phyloP scores from a whole-genome alignment of 495 filamentous ascomycete species.

The Xylaria palmicola region DNA sequence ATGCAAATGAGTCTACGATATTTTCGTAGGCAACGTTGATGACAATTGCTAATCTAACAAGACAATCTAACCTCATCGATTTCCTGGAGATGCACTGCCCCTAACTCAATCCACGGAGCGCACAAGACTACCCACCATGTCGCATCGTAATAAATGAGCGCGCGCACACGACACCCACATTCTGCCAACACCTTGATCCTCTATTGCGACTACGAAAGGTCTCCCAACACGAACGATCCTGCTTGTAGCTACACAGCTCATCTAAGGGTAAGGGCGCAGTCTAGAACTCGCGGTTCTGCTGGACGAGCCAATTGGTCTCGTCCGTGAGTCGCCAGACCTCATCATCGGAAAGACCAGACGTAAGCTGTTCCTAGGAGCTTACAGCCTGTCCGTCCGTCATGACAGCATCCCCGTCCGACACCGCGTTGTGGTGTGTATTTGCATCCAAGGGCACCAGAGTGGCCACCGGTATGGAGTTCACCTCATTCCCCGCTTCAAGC shows the following conservation, averaged over 20 bases:
- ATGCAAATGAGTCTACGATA: neutral
- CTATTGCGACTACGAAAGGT: neutral
- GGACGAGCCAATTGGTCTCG: slow-evolving; percentile 17
- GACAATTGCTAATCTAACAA: neutral
- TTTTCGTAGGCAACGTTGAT: neutral
- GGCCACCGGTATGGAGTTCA: too few relatives aligned
- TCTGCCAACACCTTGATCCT: too few relatives aligned
- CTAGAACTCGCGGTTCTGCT: slow-evolving; percentile 15
- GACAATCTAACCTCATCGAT: neutral
- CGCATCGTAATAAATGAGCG: too few relatives aligned
- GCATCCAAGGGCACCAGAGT: neutral
- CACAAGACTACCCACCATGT: neutral
- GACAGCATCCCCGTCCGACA: neutral
- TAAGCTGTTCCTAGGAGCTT: neutral
- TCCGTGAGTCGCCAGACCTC: slow-evolving; percentile 18
- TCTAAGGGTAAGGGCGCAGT: neutral
- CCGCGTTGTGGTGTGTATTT: neutral
- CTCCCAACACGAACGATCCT: neutral
- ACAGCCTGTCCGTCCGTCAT: neutral
- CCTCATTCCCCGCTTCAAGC: neutral
- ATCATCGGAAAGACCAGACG: slow-evolving; percentile 10
- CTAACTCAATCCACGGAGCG: too few relatives aligned
- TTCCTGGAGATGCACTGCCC: too few relatives aligned
- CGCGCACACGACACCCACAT: too few relatives aligned
- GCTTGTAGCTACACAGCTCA: neutral